Conservation (phyloP, 805 yeast genomes). For the Ogataea trehaloabstinens region DNA sequence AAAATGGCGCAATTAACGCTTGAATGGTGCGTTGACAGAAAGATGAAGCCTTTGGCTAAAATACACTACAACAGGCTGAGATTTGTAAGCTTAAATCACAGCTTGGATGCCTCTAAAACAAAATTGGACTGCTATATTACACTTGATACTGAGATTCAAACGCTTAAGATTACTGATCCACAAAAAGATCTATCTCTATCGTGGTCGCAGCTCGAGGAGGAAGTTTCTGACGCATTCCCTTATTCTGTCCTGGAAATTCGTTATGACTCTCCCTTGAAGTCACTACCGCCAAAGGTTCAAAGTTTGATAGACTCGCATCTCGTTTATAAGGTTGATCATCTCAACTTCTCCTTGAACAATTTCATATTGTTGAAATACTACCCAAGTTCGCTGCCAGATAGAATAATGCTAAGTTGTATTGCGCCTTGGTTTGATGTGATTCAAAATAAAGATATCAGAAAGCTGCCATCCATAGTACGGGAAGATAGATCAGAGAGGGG, state of each 20-base stretch:
- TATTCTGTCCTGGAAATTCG: conserved; percentile 48
- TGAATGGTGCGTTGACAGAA: conserved; percentile 32
- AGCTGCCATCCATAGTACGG: conserved; percentile 34
- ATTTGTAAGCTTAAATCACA: conserved; percentile 19
- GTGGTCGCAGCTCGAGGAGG: conserved; percentile 9
- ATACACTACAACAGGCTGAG: conserved; percentile 25
- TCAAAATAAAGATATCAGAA: conserved; percentile 40
- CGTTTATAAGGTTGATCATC: conserved; percentile 42
- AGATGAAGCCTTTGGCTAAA: conserved; percentile 29
- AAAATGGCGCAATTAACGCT: conserved; percentile 32
- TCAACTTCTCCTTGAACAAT: conserved; percentile 33
- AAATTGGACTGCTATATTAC: conserved; percentile 32
- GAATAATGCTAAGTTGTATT: conserved; percentile 23
- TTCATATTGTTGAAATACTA: conserved; percentile 27
- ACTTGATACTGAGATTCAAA: conserved; percentile 27
- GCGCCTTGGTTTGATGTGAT: conserved; percentile 34
- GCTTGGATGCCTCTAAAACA: conserved; percentile 7
- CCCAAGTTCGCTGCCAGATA: conserved; percentile 18
- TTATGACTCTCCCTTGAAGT: conserved; percentile 37
- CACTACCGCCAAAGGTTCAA: conserved; percentile 36
- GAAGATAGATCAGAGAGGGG: conserved; percentile 6
- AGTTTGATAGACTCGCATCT: conserved; percentile 46
- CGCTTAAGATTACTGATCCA: neutral
- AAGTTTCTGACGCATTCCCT: conserved; percentile 35
- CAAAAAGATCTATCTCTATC: neutral